phyloP scores from a whole-genome alignment of 345 rosid species.

The Lepidium didymum region DNA sequence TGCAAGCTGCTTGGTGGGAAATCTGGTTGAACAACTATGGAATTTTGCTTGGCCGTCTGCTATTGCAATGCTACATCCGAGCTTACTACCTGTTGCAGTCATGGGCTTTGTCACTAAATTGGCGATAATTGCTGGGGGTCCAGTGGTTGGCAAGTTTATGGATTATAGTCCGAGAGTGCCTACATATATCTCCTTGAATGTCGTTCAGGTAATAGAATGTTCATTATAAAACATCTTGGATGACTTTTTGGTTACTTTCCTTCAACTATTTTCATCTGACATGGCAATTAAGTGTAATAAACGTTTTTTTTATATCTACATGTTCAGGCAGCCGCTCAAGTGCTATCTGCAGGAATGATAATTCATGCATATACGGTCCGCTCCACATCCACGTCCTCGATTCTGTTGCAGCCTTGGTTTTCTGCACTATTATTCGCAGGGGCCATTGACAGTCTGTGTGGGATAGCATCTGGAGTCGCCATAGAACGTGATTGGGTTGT shows the following conservation, averaged over 20 bases:
- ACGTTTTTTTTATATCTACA: neutral
- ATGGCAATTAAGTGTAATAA: neutral
- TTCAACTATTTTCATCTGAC: neutral
- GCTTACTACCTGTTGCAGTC: conserved; percentile 93
- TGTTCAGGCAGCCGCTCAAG: conserved; percentile 74
- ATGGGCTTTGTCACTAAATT: conserved; percentile 82
- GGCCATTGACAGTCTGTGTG: conserved; percentile 76
- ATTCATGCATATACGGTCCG: conserved; percentile 61
- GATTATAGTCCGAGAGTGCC: conserved; percentile 86
- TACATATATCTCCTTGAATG: conserved; percentile 59
- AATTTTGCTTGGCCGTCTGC: conserved; percentile 96
- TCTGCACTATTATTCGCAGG: conserved; percentile 60
- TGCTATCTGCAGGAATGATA: conserved; percentile 80
- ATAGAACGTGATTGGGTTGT: conserved; percentile 97
- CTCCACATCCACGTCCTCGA: conserved; percentile 43
- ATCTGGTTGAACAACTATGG: conserved; percentile 91
- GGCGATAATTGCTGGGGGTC: conserved; percentile 70
- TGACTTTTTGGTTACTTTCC: neutral
- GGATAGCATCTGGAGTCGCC: conserved; percentile 82
- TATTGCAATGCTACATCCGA: conserved; percentile 83
- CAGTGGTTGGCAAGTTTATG: conserved; percentile 84
- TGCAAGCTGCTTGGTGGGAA: conserved; percentile 70
- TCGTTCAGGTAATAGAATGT: conserved; percentile 50
- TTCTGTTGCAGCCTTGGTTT: conserved; percentile 86
- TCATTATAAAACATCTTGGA: neutral